Conservation (phyloP, 2,329 filamentous ascomycete species). For the Colletotrichum sp. region DNA sequence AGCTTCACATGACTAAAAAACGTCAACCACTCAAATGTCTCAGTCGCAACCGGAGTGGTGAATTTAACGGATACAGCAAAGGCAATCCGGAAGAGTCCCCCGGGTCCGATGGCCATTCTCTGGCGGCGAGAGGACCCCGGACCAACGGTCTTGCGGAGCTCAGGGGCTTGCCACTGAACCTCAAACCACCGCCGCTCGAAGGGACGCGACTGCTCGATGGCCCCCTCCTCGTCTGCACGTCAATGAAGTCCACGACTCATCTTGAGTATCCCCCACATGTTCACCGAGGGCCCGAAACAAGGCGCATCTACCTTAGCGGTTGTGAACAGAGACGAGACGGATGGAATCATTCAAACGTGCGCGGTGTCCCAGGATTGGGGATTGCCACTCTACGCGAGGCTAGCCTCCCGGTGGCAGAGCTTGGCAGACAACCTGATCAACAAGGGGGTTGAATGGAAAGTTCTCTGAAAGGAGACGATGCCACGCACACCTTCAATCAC, state of each 20-base stretch:
- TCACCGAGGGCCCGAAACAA: constrained; percentile 9
- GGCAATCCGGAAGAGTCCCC: background rate
- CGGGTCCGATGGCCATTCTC: background rate
- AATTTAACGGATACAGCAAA: background rate
- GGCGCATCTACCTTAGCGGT: background rate
- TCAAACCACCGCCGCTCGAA: constrained; percentile 12
- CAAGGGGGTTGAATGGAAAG: background rate
- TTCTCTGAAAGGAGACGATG: background rate
- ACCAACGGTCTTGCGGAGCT: background rate
- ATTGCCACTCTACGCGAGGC: background rate
- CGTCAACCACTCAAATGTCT: background rate
- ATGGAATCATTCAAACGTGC: background rate
- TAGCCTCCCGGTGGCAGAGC: background rate
- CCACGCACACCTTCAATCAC: background rate
- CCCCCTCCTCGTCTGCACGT: background rate
- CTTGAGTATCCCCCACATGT: constrained; percentile 9
- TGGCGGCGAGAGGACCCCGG: background rate
- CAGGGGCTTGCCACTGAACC: background rate
- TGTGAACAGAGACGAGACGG: background rate
- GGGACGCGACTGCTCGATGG: background rate
- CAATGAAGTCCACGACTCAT: background rate
- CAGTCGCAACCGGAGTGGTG: background rate
- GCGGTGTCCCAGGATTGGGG: background rate
- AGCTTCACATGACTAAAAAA: background rate
- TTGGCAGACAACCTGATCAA: background rate